These are phyloP conservation scores for Peronospora belbahrii DNA, from an alignment of 352 stramenopile genomes.

Conservation along the genomic window DNA sequence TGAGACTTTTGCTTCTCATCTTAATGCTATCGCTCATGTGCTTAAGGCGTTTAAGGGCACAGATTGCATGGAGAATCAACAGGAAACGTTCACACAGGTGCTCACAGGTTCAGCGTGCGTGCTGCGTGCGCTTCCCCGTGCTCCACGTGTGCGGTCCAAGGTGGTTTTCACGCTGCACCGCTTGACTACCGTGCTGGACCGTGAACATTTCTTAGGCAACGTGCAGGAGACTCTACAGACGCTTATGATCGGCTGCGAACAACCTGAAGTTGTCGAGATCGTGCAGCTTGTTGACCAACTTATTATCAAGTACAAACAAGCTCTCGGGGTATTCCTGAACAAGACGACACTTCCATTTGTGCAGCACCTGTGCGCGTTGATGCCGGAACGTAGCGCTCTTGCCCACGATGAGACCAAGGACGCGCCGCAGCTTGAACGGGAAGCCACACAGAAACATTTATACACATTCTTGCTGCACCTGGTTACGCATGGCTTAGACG, in stretches of 20 bases:
- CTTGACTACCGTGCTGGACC: slow-evolving; percentile 63
- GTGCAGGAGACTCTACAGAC: slow-evolving; percentile 48
- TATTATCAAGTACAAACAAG: slow-evolving; percentile 81
- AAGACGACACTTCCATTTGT: slow-evolving; percentile 60
- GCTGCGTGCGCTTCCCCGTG: slow-evolving; percentile 39
- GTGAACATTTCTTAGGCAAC: slow-evolving; percentile 58
- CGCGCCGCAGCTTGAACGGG: slow-evolving; percentile 62
- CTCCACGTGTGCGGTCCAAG: slow-evolving; percentile 60
- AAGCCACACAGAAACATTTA: slow-evolving; percentile 74
- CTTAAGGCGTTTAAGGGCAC: slow-evolving; percentile 76
- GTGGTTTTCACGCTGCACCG: slow-evolving; percentile 77
- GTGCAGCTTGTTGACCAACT: slow-evolving; percentile 81
- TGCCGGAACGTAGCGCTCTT: slow-evolving; percentile 45
- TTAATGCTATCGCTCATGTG: slow-evolving; percentile 78
- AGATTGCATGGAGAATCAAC: slow-evolving; percentile 64
- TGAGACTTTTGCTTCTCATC: slow-evolving; percentile 44
- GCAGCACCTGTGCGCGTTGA: slow-evolving; percentile 58
- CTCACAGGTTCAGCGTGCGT: slow-evolving; percentile 54
- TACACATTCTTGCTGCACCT: slow-evolving; percentile 77
- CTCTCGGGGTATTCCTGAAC: slow-evolving; percentile 60
- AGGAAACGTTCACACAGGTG: slow-evolving; percentile 70
- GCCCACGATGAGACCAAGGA: slow-evolving; percentile 57
- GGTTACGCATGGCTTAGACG: slow-evolving; percentile 56
- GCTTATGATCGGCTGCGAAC: slow-evolving; percentile 57
- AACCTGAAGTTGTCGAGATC: slow-evolving; percentile 65